These are phyloP conservation scores for Sonneratia alba DNA, from an alignment of 345 rosid species.

Conservation along the genomic window DNA sequence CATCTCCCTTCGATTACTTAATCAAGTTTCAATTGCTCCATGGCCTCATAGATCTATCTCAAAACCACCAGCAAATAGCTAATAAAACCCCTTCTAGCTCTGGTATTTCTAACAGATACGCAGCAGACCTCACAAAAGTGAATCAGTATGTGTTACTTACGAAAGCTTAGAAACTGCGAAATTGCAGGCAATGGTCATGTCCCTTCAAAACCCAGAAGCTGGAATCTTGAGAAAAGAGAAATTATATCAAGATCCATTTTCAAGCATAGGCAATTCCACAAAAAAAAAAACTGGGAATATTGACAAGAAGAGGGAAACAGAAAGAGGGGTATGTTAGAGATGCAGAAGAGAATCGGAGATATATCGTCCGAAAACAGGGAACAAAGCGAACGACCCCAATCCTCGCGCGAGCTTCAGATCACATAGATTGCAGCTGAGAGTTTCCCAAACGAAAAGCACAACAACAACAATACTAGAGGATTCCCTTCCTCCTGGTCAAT, in stretches of 20 bases:
- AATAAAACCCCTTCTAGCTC: background rate
- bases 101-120: background rate
- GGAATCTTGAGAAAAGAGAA: background rate
- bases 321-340: too few relatives aligned
- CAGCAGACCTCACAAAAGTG: background rate
- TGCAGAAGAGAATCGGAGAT: too few relatives aligned
- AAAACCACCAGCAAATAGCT: background rate
- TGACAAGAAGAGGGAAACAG: too few relatives aligned
- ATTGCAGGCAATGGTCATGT: background rate
- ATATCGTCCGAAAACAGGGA: too few relatives aligned
- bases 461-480: too few relatives aligned
- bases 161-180: background rate
- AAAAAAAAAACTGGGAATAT: background rate
- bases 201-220: background rate
- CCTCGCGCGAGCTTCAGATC: too few relatives aligned
- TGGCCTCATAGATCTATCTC: background rate
- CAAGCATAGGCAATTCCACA: background rate
- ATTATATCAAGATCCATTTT: background rate
- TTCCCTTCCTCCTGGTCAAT: too few relatives aligned
- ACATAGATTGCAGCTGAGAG: too few relatives aligned
- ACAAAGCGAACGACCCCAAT: too few relatives aligned
- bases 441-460: too few relatives aligned
- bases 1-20: too few relatives aligned
- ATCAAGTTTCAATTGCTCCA: background rate
- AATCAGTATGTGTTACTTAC: background rate